phyloP scores from a whole-genome alignment of 2,329 filamentous ascomycete species.

The Fusarium sambucinum region DNA sequence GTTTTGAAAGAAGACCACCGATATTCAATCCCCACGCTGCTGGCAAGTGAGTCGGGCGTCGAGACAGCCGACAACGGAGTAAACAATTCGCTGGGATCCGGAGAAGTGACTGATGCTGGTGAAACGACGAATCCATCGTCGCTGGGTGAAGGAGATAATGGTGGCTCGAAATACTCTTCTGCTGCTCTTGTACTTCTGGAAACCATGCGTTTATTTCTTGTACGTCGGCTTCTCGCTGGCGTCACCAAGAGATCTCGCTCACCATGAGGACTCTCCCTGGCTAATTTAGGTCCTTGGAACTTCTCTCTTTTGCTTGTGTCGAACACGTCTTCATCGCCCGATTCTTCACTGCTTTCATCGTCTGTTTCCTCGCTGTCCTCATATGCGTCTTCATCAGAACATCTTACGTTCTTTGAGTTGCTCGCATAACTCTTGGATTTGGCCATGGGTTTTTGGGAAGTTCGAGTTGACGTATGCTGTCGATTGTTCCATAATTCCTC shows the following conservation, averaged over 20 bases:
- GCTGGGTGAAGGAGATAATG: background rate
- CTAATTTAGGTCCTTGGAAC: slow-evolving; percentile 6
- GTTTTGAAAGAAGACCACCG: background rate
- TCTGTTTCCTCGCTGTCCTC: background rate
- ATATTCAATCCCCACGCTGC: background rate
- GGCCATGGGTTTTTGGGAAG: background rate
- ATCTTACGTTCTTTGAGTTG: background rate
- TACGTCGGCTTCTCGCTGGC: slow-evolving; percentile 1
- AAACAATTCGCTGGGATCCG: slow-evolving; percentile 20
- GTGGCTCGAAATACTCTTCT: background rate
- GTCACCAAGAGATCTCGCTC: background rate
- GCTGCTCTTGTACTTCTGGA: background rate
- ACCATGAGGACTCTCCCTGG: background rate
- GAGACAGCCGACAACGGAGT: slow-evolving; percentile 2
- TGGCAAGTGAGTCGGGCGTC: slow-evolving; percentile 17
- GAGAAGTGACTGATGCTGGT: slow-evolving; percentile 21
- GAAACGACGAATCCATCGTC: background rate
- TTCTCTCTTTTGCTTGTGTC: background rate
- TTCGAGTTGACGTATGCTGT: background rate
- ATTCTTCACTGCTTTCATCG: background rate
- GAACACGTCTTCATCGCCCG: background rate
- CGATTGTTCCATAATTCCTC: background rate
- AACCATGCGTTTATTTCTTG: background rate
- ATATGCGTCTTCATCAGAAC: background rate
- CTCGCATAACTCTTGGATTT: background rate